Conservation (phyloP, 306 rosid species). For the Lathyrus sativus region DNA sequence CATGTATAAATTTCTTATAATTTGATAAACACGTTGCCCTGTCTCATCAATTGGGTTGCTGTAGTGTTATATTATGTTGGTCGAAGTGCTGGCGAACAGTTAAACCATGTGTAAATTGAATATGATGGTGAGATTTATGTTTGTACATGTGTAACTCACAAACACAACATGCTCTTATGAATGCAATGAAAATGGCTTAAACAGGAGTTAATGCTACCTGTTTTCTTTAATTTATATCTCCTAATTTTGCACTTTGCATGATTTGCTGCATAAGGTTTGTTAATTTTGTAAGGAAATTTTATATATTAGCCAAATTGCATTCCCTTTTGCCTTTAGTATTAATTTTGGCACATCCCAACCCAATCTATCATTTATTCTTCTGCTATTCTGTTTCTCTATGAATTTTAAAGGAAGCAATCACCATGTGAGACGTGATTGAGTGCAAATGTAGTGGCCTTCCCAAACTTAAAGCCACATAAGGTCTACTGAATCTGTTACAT, state of each 20-base stretch:
- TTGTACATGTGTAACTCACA: background rate
- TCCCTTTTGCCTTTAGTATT: background rate
- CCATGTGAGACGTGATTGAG: constrained; percentile 21
- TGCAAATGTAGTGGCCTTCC: constrained; percentile 17
- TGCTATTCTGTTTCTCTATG: constrained; percentile 19
- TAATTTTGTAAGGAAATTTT: background rate
- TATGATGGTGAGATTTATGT: constrained; percentile 10
- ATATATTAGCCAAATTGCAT: background rate
- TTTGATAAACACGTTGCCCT: background rate
- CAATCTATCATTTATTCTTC: background rate
- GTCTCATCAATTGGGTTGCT: constrained; percentile 9
- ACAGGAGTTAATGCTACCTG: constrained; percentile 19
- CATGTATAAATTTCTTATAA: constrained; percentile 11
- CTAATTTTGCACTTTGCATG: constrained; percentile 16
- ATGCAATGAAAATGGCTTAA: constrained; percentile 8
- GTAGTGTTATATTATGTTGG: constrained; percentile 21
- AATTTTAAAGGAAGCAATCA: constrained; percentile 20
- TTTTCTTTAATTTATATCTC: constrained; percentile 23
- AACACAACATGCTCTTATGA: constrained; percentile 7
- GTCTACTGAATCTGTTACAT: background rate
- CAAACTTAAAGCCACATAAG: background rate
- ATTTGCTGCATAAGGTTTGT: constrained; percentile 15
- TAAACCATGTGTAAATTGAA: constrained; percentile 19
- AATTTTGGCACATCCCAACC: constrained; percentile 20
- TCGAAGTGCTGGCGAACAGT: background rate